phyloP scores from a whole-genome alignment of 2,329 filamentous ascomycete genomes.

The Metarhizium sp. region DNA sequence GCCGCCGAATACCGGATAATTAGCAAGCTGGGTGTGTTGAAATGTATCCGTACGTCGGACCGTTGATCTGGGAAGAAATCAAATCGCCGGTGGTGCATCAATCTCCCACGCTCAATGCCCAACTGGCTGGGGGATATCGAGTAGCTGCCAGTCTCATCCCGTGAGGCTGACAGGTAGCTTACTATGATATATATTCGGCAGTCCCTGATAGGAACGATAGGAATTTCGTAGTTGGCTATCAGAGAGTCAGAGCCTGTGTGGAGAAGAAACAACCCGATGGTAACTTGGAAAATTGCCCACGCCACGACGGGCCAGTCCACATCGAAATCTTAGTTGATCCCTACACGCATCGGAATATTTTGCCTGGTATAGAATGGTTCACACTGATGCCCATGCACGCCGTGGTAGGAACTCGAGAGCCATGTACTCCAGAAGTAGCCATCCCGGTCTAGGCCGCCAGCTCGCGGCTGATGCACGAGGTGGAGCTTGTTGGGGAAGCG shows the following conservation, averaged over 20 bases:
- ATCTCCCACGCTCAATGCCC: background rate
- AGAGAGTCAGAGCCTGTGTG: too few species aligned
- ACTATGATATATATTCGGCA: too few species aligned
- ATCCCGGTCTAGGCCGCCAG: background rate
- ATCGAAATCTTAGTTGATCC: background rate
- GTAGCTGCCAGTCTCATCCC: background rate
- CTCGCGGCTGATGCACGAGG: background rate
- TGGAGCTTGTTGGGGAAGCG: background rate
- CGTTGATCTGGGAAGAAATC: background rate
- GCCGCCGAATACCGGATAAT: too few species aligned
- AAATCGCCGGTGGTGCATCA: background rate
- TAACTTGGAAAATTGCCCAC: too few species aligned
- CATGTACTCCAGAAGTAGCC: background rate
- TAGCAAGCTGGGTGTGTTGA: background rate
- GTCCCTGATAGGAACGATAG: too few species aligned
- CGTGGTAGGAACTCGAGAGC: background rate
- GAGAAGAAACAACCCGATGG: too few species aligned
- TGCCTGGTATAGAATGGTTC: background rate
- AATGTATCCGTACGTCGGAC: background rate
- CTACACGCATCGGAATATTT: background rate
- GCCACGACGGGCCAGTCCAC: background rate
- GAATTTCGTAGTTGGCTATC: too few species aligned
- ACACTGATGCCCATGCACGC: background rate
- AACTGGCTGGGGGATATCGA: background rate
- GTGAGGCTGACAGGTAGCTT: background rate